A percentile compares a stretch with the other conserved stretches of the same genome.
These are phyloP conservation scores for Termitomyces sp. DNA, from an alignment of 768 basidiomycete species.

Conservation along the genomic window DNA sequence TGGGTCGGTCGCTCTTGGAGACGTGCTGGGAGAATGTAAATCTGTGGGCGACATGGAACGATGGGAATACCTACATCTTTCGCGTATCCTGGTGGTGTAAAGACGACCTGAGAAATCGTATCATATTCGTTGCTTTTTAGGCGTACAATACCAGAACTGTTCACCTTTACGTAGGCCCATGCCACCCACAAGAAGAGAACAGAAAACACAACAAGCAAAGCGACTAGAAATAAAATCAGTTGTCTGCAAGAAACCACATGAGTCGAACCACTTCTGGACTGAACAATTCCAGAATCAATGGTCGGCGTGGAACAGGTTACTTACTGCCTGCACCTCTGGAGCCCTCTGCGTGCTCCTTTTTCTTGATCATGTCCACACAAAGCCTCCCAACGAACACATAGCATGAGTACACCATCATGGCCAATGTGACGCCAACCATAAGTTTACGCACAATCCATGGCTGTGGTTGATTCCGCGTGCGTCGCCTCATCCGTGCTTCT, in stretches of 20 bases:
- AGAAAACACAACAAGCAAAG: conserved; percentile 56
- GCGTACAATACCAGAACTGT: background rate
- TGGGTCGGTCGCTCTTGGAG: conserved; percentile 19
- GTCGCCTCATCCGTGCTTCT: conserved; percentile 41
- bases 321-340: conserved; percentile 58
- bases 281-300: background rate
- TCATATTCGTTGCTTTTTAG: background rate
- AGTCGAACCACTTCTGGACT: background rate
- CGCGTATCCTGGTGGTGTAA: conserved; percentile 67
- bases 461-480: conserved; percentile 44
- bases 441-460: conserved; percentile 76
- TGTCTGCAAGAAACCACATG: background rate
- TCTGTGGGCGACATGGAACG: conserved; percentile 11
- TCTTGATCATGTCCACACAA: conserved; percentile 64
- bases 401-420: conserved; percentile 56
- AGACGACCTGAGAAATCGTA: conserved; percentile 39
- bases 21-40: conserved; percentile 17
- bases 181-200: conserved; percentile 64
- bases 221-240: conserved; percentile 40
- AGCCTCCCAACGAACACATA: conserved; percentile 80
- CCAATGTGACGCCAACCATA: conserved; percentile 51
- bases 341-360: conserved; percentile 35
- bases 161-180: conserved; percentile 76
- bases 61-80: conserved; percentile 40
- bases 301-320: conserved; percentile 25